Conservation (phyloP, 1,284 basidiomycete genomes). For the Pterula multifida region DNA sequence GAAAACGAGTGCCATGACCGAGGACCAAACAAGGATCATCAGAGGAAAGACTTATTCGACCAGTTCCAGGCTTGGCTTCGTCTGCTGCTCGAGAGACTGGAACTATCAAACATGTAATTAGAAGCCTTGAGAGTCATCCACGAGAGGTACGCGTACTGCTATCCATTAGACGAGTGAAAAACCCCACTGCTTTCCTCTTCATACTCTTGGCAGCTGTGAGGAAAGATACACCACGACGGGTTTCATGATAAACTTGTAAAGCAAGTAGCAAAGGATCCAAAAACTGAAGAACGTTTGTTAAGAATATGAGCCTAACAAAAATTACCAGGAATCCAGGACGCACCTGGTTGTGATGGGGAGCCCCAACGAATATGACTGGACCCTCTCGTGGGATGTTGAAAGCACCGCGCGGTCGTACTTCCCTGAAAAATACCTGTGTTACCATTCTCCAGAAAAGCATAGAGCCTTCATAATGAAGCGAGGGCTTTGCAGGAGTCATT, state of each 20-base stretch:
- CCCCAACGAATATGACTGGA: constrained; percentile 93
- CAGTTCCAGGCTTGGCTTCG: constrained; percentile 70
- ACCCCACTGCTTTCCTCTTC: constrained; percentile 73
- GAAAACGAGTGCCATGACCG: constrained; percentile 77
- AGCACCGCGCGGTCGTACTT: constrained; percentile 89
- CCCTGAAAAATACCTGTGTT: constrained; percentile 94
- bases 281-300: constrained; percentile 45
- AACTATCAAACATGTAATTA: constrained; percentile 36
- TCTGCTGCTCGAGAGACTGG: constrained; percentile 92
- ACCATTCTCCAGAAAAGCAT: constrained; percentile 75
- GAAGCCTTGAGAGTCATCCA: not conserved
- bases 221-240: constrained; percentile 77
- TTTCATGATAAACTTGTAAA: constrained; percentile 82
- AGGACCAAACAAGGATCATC: constrained; percentile 72
- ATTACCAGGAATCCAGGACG: too few relatives aligned
- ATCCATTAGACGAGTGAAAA: constrained; percentile 79
- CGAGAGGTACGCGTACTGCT: constrained; percentile 57
- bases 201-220: constrained; percentile 91
- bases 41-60: constrained; percentile 61
- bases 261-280: constrained; percentile 88
- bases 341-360: constrained; percentile 94
- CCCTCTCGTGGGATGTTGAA: constrained; percentile 91
- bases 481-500: constrained; percentile 10
- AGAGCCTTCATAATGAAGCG: constrained; percentile 42
- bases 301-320: constrained; percentile 5